Conservation (phyloP, 768 basidiomycete genomes). For the Hirschioporus abietinus region DNA sequence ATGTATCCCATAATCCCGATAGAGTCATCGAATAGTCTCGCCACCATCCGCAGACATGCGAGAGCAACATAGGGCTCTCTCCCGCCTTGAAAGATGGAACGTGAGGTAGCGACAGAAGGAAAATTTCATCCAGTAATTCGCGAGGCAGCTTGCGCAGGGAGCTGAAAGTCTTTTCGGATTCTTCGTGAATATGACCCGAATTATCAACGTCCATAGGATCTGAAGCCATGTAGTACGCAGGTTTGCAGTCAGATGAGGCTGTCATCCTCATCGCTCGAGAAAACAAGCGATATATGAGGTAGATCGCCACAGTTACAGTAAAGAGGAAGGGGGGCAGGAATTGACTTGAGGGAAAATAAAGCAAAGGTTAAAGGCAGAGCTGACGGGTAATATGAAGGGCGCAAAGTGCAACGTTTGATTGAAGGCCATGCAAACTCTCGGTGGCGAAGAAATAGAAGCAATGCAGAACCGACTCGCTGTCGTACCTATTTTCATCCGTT, state of each 20-base stretch:
- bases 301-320: not conserved
- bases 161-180: not conserved
- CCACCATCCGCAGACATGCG: constrained; percentile 1
- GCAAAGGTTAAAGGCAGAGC: not conserved
- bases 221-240: not conserved
- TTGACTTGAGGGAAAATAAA: not conserved
- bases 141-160: not conserved
- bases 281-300: not conserved
- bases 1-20: not conserved
- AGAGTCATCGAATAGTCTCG: not conserved
- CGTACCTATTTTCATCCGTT: no score
- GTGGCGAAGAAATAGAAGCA: not conserved
- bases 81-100: constrained; percentile 1
- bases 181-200: not conserved
- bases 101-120: not conserved
- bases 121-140: not conserved
- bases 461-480: no score
- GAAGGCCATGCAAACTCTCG: not conserved
- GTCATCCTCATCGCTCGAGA: not conserved
- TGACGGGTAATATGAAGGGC: not conserved
- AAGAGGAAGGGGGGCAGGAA: not conserved
- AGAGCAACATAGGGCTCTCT: not conserved
- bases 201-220: not conserved
- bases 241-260: not conserved
- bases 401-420: not conserved